Evolutionary conservation across 2,329 filamentous ascomycete species (phyloP), one percentile per base, ranked within the genome.

Genomic region (Pezicula radicicola): DNA sequence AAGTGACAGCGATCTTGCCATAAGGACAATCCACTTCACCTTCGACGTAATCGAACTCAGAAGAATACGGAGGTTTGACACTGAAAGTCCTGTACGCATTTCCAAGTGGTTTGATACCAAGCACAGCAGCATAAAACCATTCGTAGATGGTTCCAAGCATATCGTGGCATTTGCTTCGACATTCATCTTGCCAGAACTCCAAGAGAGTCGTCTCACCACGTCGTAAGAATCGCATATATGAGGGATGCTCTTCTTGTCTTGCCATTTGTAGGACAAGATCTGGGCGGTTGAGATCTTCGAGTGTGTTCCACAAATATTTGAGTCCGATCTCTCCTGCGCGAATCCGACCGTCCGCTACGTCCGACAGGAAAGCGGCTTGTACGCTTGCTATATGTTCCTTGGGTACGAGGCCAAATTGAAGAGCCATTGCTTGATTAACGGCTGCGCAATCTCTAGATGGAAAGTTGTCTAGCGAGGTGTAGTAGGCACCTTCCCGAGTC

Each of bases 141-240:
- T 76, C 73, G 41, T 75, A 75, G 30, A 76, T 74, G 0, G 71
- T 75, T 0, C 74, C 74, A 6, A 76, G 64, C 72, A 77, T 75
- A 55, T 76, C 74, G 55, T 77, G 74, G 44, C 73, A 74, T 56
- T 75, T 75, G 15, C 65, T 69, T 18, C 72, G 63, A 58, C 71
- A 74, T 8, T 67, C 67, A 43, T 73, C 69, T 55, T 74, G 71
- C 72, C 71, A 75, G 47, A 75, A 75, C 55, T 74, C 72, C 10
- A 70, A 62, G 3, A 74, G 60, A 0, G 68, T 74, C 2, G 72
- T 74, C 54, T 76, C 74, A 0, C 74, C 73, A 2, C 68, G 64
- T 1, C 73, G 63, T 2, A 77, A 55, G 56, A 77, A 76, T 4
- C 37, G 37, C 15, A 40, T 40, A 9, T 76, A 77, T 0, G 69